Conservation (phyloP, 805 yeast genomes). For the Brettanomyces nanus region DNA sequence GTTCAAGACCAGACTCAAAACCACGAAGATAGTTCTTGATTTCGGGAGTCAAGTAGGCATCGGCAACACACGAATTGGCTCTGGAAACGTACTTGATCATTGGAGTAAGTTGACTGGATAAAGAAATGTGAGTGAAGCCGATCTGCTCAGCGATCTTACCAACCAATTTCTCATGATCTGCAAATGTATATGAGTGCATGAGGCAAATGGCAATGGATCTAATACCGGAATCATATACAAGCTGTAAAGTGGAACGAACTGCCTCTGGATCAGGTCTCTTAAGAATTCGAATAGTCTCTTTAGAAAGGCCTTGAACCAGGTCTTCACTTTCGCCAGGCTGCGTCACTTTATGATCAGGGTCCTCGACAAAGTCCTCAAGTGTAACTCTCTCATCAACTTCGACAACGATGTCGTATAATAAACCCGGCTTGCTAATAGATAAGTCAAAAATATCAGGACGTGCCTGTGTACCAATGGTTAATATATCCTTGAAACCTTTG, state of each 20-base stretch:
- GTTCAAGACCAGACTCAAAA: constrained; percentile 53
- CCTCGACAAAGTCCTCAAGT: constrained; percentile 71
- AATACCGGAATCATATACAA: constrained; percentile 48
- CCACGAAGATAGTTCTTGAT: constrained; percentile 55
- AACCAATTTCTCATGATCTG: constrained; percentile 55
- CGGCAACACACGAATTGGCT: constrained; percentile 72
- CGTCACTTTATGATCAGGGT: constrained; percentile 35
- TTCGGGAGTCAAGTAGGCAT: constrained; percentile 78
- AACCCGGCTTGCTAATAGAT: constrained; percentile 61
- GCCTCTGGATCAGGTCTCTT: constrained; percentile 39
- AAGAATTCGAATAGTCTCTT: constrained; percentile 56
- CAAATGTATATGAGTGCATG: constrained; percentile 66
- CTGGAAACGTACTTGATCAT: constrained; percentile 73
- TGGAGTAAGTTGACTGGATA: constrained; percentile 64
- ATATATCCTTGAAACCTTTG: constrained; percentile 77
- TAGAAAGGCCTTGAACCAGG: constrained; percentile 51
- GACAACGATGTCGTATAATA: constrained; percentile 64
- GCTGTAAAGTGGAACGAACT: constrained; percentile 33
- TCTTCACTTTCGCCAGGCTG: constrained; percentile 11
- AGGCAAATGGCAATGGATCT: constrained; percentile 65
- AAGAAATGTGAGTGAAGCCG: constrained; percentile 63
- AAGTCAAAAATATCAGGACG: constrained; percentile 86
- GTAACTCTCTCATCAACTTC: constrained; percentile 91
- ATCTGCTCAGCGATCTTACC: constrained; percentile 52
- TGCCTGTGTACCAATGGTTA: constrained; percentile 83